Evolutionary conservation across 2,329 filamentous ascomycete genomes (phyloP).

Genomic region (Colletotrichum costaricense): DNA sequence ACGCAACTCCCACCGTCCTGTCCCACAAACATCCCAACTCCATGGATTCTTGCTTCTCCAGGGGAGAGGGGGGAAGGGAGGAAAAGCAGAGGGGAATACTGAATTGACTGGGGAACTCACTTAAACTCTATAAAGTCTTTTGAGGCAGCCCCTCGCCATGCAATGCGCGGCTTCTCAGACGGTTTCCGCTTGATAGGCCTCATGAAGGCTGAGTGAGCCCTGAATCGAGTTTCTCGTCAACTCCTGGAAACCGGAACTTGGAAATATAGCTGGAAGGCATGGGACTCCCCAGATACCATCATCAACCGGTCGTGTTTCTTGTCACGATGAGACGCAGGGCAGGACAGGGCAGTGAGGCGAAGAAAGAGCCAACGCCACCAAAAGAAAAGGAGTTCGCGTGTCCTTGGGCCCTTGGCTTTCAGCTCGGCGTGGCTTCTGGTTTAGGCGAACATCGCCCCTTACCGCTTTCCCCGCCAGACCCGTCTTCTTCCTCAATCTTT

Average conservation of each 20-base stretch:
- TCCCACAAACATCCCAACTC: not conserved
- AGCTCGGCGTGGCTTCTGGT: conserved; percentile 12
- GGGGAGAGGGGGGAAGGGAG: too few relatives aligned
- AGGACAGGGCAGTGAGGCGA: not conserved
- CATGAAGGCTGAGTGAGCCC: not conserved
- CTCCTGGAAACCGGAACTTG: not conserved
- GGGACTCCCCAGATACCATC: conserved; percentile 6
- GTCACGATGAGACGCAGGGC: not conserved
- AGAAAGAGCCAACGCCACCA: not conserved
- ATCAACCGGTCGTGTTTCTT: not conserved
- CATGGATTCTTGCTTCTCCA: not conserved
- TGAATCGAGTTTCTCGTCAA: not conserved
- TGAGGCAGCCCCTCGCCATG: not conserved
- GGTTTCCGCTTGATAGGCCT: not conserved
- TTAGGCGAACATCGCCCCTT: conserved; percentile 10
- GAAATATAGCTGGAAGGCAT: not conserved
- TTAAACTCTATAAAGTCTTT: conserved; percentile 10
- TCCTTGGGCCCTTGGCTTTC: not conserved
- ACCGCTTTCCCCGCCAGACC: not conserved
- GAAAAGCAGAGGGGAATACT: not conserved
- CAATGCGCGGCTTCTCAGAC: not conserved
- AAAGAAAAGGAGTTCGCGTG: conserved; percentile 2
- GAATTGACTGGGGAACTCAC: not conserved
- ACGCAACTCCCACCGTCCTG: not conserved
- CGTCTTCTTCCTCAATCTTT: not conserved